These are phyloP conservation scores for Casuarina glauca DNA, from an alignment of 306 rosid species.

Conservation along the genomic window DNA sequence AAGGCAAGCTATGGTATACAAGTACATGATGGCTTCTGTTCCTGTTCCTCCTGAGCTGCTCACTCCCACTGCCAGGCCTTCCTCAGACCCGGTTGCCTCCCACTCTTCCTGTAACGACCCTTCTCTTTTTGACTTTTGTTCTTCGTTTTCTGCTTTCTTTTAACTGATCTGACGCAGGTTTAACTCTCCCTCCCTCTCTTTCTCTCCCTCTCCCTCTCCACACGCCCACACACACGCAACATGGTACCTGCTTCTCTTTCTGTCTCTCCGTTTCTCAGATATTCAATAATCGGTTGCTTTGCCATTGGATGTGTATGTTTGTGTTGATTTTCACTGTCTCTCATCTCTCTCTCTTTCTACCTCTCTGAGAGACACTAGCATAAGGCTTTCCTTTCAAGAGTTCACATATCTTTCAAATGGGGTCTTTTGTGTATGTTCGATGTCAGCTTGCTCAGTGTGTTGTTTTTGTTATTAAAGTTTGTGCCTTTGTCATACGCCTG, in stretches of 20 bases:
- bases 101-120: conserved; percentile 37
- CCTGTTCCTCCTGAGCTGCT: conserved; percentile 77
- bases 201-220: not conserved
- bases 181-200: not conserved
- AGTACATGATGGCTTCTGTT: conserved; percentile 74
- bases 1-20: conserved; percentile 85
- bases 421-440: conserved; percentile 20
- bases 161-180: conserved; percentile 1
- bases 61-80: conserved; percentile 10
- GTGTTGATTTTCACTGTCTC: not conserved
- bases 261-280: not conserved
- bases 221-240: not conserved
- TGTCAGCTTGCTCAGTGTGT: not conserved
- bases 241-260: not conserved
- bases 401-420: conserved; percentile 9
- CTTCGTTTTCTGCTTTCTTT: conserved; percentile 1
- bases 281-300: not conserved
- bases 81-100: conserved; percentile 26
- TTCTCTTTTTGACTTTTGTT: not conserved
- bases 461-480: not conserved
- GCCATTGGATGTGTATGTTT: not conserved
- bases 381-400: not conserved
- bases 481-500: conserved; percentile 23
- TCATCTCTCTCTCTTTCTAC: not conserved
- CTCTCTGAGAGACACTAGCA: not conserved